Base-by-base conservation (phyloP, 257 asterid species). In the Apocynum venetum region DNA sequence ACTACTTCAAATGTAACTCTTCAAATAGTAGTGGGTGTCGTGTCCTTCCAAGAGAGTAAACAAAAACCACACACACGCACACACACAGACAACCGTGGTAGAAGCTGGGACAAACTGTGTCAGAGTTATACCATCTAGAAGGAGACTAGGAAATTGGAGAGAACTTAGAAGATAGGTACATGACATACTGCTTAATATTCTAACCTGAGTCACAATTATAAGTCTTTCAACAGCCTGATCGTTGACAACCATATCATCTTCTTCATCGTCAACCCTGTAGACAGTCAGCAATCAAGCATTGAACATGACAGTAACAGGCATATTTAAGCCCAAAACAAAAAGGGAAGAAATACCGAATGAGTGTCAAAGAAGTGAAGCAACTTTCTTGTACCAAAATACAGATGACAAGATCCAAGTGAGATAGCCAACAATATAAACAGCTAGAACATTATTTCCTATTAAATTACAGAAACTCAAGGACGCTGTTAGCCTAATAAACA, bases 151-250 rank as follows among this genome's bases (percentile, higher is more conserved):
- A 36, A 36, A 6, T 59, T 46, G 2, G 13, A 61, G 25, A 60
- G 25, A 61, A 47, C 8, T 36, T 11, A 4, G 1, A 64, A 56
- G 20, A n/a, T 46, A 59, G 11, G 38, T 5, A 48, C 8, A 59
- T 2, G 48, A 64, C 4, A 36, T 25, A 19, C 47, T 64, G 43
- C 72, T 36, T 8, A 64, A 8, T 71, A 66, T 71, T 73, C 89
- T 81, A 82, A 90, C 97, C 95, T 88, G 96, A 75, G 98, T 93
- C 77, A 93, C 97, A 77, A 93, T 89, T 65, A 90, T 90, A 77
- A 93, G 97, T 82, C 89, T 88, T 81, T 93, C 98, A 41, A 93
- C 90, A 72, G 89, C 92, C 74, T 85, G 90, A 77, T 91, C 96
- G 84, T 85, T 88, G 56, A 72, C 86, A 80, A 75, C 76, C 86